Conservation (phyloP, 73 alveolate species). For the Paramecium tetraurelia region DNA sequence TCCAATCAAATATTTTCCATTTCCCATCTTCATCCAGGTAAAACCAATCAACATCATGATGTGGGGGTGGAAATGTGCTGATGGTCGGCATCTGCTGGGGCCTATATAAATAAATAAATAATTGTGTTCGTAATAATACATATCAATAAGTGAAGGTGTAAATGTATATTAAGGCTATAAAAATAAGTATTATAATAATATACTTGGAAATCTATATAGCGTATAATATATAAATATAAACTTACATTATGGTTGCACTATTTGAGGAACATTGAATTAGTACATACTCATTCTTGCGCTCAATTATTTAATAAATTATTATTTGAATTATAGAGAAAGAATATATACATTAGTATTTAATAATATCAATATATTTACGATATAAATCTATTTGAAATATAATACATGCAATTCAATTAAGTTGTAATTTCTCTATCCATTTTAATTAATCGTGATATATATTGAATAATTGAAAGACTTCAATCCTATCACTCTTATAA, state of each 20-base stretch:
- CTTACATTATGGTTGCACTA: neutral
- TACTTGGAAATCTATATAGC: constrained; percentile 28
- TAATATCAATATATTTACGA: no score
- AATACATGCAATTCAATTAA: no score
- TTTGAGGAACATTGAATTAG: neutral
- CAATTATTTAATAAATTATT: neutral
- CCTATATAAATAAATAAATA: constrained; percentile 10
- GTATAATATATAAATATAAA: neutral
- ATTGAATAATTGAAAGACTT: neutral
- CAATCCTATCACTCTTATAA: neutral
- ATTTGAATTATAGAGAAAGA: neutral
- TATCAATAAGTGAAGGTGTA: neutral
- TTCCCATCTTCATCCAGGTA: neutral
- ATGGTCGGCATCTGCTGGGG: constrained; percentile 39
- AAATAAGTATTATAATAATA: neutral
- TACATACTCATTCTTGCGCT: neutral
- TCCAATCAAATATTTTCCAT: constrained; percentile 48
- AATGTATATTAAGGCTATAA: neutral
- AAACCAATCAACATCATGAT: constrained; percentile 38
- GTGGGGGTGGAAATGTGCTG: constrained; percentile 22
- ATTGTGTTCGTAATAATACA: constrained; percentile 5
- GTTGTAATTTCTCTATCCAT: no score
- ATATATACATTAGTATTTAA: no score
- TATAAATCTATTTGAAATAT: no score
- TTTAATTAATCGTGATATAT: no score